These are phyloP conservation scores for Eucalyptus sp. DNA, from an alignment of 345 rosid genomes.

Conservation along the genomic window DNA sequence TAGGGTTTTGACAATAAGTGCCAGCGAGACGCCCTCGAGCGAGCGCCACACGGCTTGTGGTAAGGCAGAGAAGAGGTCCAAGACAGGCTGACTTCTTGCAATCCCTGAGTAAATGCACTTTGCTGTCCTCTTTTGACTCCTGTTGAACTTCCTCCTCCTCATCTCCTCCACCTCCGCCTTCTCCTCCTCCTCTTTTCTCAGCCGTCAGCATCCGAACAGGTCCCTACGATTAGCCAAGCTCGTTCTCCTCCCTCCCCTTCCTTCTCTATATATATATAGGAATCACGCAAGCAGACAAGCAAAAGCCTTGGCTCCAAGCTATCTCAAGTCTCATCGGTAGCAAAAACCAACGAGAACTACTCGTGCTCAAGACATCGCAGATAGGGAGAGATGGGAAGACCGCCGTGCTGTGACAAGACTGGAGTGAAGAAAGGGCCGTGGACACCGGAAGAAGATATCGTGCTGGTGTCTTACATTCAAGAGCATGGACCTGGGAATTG, in stretches of 20 bases:
- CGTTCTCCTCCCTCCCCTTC: neutral
- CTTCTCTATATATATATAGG: neutral
- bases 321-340: neutral
- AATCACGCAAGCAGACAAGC: neutral
- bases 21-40: neutral
- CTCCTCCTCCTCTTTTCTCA: neutral
- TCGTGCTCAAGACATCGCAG: neutral
- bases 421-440: constrained; percentile 47
- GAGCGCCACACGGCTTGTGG: neutral
- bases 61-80: neutral
- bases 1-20: neutral
- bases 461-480: constrained; percentile 30
- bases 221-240: neutral
- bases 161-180: accelerated
- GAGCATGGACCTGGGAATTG: constrained; percentile 39
- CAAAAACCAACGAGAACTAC: neutral
- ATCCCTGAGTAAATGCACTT: neutral
- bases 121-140: neutral
- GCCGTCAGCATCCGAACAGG: neutral
- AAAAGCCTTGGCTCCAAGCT: neutral
- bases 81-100: neutral
- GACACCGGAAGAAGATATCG: constrained; percentile 51
- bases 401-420: constrained; percentile 34
- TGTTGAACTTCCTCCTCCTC: too few relatives aligned
- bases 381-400: constrained; percentile 22